phyloP scores from a whole-genome alignment of 192 early-diverging fungal species.

The Pecoramyces ruminantium region DNA sequence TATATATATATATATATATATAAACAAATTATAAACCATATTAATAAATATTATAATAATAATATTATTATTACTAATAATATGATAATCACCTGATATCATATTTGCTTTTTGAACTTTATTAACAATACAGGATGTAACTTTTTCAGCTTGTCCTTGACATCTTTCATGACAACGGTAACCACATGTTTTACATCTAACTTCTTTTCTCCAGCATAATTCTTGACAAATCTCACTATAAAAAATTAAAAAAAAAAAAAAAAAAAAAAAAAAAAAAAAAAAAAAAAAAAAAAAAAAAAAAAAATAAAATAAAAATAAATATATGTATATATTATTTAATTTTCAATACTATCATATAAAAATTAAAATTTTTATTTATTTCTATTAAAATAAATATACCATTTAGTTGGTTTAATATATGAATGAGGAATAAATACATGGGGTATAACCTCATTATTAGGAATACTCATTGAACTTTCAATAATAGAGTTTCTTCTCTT shows the following conservation, averaged over 20 bases:
- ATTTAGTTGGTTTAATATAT: not conserved
- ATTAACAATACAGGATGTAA: not conserved
- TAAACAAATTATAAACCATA: too few relatives aligned
- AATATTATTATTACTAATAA: too few relatives aligned
- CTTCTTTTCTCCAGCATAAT: not conserved
- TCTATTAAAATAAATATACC: too few relatives aligned
- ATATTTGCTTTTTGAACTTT: not conserved
- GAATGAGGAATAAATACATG: not conserved
- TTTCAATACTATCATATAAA: too few relatives aligned
- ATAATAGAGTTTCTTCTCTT: not conserved
- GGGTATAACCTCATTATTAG: not conserved
- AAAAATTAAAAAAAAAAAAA: too few relatives aligned
- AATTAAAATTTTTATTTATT: too few relatives aligned
- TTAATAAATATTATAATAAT: too few relatives aligned
- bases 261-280: too few relatives aligned
- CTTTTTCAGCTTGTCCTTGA: not conserved
- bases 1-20: too few relatives aligned
- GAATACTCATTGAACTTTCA: not conserved
- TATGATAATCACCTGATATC: not conserved
- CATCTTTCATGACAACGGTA: not conserved
- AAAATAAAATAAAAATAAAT: too few relatives aligned
- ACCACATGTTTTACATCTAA: not conserved
- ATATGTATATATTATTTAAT: too few relatives aligned
- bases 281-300: too few relatives aligned
- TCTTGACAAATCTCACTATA: not conserved